phyloP scores from a whole-genome alignment of 108 stramenopile genomes.

The Nitzschia sp. region DNA sequence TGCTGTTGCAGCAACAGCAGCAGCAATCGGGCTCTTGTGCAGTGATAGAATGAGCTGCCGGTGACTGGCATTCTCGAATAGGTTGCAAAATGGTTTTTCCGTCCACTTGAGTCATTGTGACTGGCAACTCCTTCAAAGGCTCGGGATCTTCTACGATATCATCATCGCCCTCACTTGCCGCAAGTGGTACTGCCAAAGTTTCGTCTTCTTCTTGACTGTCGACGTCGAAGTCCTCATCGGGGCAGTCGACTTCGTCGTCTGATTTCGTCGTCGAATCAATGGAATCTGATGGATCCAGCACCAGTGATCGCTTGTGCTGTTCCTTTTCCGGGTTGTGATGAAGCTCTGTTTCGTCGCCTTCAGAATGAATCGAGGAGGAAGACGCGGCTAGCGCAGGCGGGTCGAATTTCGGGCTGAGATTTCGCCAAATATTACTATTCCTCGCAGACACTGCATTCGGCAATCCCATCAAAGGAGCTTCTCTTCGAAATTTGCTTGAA shows the following conservation, averaged over 20 bases:
- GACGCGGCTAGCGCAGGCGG: too few relatives aligned
- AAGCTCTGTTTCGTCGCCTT: too few relatives aligned
- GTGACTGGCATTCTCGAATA: not conserved
- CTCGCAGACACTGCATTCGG: too few relatives aligned
- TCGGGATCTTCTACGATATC: not conserved
- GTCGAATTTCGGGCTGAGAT: too few relatives aligned
- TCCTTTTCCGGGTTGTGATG: not conserved
- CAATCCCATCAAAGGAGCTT: not conserved
- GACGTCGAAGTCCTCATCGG: not conserved
- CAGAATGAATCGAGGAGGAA: too few relatives aligned
- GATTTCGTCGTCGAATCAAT: too few relatives aligned
- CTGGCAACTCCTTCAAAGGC: too few relatives aligned
- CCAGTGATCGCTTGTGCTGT: not conserved
- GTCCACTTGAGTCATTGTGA: not conserved
- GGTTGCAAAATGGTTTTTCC: conserved; percentile 2
- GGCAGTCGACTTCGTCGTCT: too few relatives aligned
- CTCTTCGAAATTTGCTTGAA: not conserved
- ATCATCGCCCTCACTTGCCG: not conserved
- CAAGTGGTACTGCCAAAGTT: not conserved
- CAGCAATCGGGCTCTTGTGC: not conserved
- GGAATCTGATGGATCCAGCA: too few relatives aligned
- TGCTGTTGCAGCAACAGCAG: not conserved
- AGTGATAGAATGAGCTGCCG: not conserved
- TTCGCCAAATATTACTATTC: too few relatives aligned
- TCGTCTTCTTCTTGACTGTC: not conserved